Evolutionary conservation across 2,329 filamentous ascomycete species (phyloP).

Genomic region (Fusarium praegraminearum): DNA sequence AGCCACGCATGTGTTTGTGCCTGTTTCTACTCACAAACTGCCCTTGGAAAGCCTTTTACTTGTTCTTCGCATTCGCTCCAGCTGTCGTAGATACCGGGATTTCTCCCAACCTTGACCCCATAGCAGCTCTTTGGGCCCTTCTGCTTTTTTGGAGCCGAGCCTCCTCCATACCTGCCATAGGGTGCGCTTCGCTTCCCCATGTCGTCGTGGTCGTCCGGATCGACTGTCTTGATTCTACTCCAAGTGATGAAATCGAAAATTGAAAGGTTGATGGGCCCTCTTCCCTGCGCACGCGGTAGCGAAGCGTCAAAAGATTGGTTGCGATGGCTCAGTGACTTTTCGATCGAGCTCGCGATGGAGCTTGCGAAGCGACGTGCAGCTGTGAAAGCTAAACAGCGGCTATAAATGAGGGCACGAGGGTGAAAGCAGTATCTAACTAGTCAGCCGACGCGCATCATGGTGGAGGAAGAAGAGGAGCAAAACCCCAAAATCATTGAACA

Average conservation of each 20-base stretch:
- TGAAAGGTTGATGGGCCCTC: slow-evolving; percentile 31
- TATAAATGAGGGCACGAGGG: slow-evolving; percentile 40
- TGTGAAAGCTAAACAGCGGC: slow-evolving; percentile 10
- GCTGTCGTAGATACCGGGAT: slow-evolving; percentile 70
- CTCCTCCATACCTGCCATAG: slow-evolving; percentile 25
- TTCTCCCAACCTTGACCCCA: slow-evolving; percentile 68
- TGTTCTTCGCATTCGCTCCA: slow-evolving; percentile 73
- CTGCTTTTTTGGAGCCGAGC: slow-evolving; percentile 56
- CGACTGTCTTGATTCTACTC: slow-evolving; percentile 9
- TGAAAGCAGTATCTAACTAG: slow-evolving; percentile 41
- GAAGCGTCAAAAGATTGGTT: slow-evolving; percentile 22
- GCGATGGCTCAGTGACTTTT: slow-evolving; percentile 6
- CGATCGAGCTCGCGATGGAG: slow-evolving; percentile 33
- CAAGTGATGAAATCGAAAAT: slow-evolving; percentile 43
- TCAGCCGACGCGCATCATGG: slow-evolving; percentile 49
- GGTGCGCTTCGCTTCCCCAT: slow-evolving; percentile 50
- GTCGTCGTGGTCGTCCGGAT: slow-evolving; percentile 12
- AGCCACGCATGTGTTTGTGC: background rate
- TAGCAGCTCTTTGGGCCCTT: slow-evolving; percentile 69
- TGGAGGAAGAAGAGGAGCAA: slow-evolving; percentile 15
- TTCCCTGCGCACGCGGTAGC: slow-evolving; percentile 30
- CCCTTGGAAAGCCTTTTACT: slow-evolving; percentile 71
- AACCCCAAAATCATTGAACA: background rate
- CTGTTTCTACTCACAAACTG: slow-evolving; percentile 70
- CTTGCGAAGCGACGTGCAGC: slow-evolving; percentile 31